These are phyloP conservation scores for Debaryomycetaceae sp. DNA, from an alignment of 1,139 yeast genomes.

Conservation along the genomic window DNA sequence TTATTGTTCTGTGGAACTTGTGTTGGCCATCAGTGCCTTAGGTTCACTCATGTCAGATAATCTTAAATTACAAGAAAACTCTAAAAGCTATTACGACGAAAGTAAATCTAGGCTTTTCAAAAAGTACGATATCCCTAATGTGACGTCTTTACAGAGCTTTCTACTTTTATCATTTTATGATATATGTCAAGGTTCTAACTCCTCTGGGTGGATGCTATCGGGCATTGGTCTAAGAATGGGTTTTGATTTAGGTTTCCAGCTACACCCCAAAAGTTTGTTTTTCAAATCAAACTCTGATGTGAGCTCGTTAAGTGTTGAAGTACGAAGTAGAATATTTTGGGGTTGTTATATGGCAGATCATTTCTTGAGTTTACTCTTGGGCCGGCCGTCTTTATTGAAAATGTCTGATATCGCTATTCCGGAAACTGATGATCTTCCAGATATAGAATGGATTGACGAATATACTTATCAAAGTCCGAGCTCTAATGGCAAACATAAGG, in stretches of 20 bases:
- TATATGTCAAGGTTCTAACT: conserved; percentile 52
- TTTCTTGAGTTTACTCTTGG: conserved; percentile 55
- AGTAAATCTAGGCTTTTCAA: conserved; percentile 43
- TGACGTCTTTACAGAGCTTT: conserved; percentile 48
- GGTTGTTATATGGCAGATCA: conserved; percentile 67
- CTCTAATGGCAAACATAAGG: conserved; percentile 3
- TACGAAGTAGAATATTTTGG: conserved; percentile 63
- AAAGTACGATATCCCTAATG: conserved; percentile 37
- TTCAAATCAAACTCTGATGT: conserved; percentile 27
- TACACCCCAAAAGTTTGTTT: conserved; percentile 61
- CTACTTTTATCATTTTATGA: conserved; percentile 54
- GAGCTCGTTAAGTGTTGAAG: conserved; percentile 44
- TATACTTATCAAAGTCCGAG: conserved; percentile 34
- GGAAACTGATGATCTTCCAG: conserved; percentile 60
- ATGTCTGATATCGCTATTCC: conserved; percentile 59
- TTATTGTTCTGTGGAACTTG: conserved; percentile 51
- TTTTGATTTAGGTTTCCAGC: conserved; percentile 60
- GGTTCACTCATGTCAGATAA: conserved; percentile 51
- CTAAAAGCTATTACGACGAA: conserved; percentile 42
- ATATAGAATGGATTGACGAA: conserved; percentile 54
- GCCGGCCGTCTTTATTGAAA: conserved; percentile 56
- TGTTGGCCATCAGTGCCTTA: conserved; percentile 53
- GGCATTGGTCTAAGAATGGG: conserved; percentile 67
- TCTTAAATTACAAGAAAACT: conserved; percentile 34
- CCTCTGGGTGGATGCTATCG: conserved; percentile 60